Percentiles rank a stretch among this genome's conserved stretches.
phyloP scores from a whole-genome alignment of 345 rosid genomes.

The Eutrema heterophyllum region DNA sequence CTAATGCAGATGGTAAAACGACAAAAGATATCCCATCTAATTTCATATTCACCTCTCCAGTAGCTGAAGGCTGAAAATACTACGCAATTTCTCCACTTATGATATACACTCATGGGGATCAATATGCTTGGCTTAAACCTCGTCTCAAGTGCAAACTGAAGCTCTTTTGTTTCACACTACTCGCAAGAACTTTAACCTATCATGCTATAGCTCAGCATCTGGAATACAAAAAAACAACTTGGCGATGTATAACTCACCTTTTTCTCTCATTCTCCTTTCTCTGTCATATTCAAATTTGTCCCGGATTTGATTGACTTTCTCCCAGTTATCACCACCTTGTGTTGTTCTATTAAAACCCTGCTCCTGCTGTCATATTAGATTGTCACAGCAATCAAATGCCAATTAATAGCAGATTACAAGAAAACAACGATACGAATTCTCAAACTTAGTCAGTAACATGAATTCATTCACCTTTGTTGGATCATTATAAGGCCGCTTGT shows the following conservation, averaged over 20 bases:
- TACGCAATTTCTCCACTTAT: not conserved
- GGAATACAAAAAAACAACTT: not conserved
- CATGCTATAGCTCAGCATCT: not conserved
- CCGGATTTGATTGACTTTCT: constrained; percentile 55
- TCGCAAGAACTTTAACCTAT: not conserved
- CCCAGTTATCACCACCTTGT: constrained; percentile 52
- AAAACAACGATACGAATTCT: not conserved
- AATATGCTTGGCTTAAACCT: not conserved
- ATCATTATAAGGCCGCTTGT: constrained; percentile 8
- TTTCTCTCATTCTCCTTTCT: constrained; percentile 77
- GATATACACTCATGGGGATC: not conserved
- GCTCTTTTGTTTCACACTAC: not conserved
- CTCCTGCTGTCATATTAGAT: not conserved
- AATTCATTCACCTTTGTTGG: not conserved
- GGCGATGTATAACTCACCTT: constrained; percentile 40
- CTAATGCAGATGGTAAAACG: not conserved
- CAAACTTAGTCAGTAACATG: not conserved
- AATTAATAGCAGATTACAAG: not conserved
- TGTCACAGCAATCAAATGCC: not conserved
- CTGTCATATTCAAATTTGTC: constrained; percentile 83
- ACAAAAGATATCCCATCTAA: not conserved
- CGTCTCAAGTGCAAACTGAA: not conserved
- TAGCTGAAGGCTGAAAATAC: not conserved
- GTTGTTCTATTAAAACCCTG: constrained; percentile 43
- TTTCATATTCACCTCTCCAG: not conserved